Percentiles rank a stretch among this genome's conserved stretches.
Conservation (phyloP, 192 early-diverging fungal genomes). For the Cladochytrium replicatum region DNA sequence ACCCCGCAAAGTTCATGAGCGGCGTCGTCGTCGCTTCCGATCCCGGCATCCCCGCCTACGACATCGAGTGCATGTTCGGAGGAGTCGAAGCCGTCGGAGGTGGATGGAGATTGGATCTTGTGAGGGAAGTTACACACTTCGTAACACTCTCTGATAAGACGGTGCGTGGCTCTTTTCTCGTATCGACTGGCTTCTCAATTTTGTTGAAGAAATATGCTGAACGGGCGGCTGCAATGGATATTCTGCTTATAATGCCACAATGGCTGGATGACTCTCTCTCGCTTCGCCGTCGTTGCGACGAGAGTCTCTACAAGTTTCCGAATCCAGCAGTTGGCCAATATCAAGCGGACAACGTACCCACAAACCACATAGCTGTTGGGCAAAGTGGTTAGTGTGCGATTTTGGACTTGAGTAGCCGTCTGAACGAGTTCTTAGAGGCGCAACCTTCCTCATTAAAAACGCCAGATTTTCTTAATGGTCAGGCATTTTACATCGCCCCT, state of each 20-base stretch:
- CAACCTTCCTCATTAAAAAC: neutral
- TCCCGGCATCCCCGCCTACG: constrained; percentile 17
- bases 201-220: neutral
- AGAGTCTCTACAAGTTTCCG: constrained; percentile 39
- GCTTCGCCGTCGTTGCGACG: constrained; percentile 35
- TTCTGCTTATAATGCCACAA: constrained; percentile 57
- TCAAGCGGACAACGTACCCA: neutral
- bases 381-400: neutral
- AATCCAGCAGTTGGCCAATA: constrained; percentile 13
- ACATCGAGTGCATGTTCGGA: constrained; percentile 28
- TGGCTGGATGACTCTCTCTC: constrained; percentile 63
- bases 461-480: constrained; percentile 16
- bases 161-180: constrained; percentile 3
- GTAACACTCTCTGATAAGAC: constrained; percentile 12
- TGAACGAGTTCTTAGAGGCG: constrained; percentile 7
- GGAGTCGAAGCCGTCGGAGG: constrained; percentile 30
- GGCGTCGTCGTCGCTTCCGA: constrained; percentile 27
- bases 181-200: constrained; percentile 1
- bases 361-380: constrained; percentile 4
- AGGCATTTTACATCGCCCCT: constrained; percentile 3
- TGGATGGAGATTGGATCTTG: constrained; percentile 18
- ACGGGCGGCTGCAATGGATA: constrained; percentile 23
- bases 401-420: constrained; percentile 9
- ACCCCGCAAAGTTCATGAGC: constrained; percentile 34
- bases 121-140: constrained; percentile 33